Conservation (phyloP, 2,329 filamentous ascomycete species). For the Hypoxylon sp. region DNA sequence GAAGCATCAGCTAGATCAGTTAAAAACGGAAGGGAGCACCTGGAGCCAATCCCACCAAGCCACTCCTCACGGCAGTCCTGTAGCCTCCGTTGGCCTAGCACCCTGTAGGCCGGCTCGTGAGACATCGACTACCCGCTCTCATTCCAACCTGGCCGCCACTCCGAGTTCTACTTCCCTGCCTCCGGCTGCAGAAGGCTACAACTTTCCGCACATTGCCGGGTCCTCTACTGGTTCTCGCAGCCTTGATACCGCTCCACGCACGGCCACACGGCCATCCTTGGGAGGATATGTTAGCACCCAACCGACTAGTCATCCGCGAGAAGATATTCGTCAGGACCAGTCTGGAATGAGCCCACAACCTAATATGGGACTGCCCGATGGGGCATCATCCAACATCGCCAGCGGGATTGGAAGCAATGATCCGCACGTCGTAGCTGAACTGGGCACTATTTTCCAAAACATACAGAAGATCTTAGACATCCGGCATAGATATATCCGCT, state of each 20-base stretch:
- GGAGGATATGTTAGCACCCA: slow-evolving; percentile 40
- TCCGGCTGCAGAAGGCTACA: slow-evolving; percentile 50
- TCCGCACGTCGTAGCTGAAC: slow-evolving; percentile 83
- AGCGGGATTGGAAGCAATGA: slow-evolving; percentile 78
- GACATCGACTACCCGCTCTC: slow-evolving; percentile 41
- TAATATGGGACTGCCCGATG: slow-evolving; percentile 63
- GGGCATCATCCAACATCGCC: slow-evolving; percentile 71
- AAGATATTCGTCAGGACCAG: slow-evolving; percentile 32
- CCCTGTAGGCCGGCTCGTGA: slow-evolving; percentile 25
- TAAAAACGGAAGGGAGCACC: slow-evolving; percentile 53
- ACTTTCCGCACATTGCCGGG: slow-evolving; percentile 49
- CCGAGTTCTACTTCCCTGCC: slow-evolving; percentile 48
- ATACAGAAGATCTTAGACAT: slow-evolving; percentile 91
- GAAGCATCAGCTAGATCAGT: slow-evolving; percentile 77
- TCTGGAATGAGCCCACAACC: slow-evolving; percentile 39
- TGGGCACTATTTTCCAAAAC: slow-evolving; percentile 88
- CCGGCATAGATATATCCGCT: slow-evolving; percentile 86
- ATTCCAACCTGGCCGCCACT: slow-evolving; percentile 44
- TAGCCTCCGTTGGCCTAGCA: slow-evolving; percentile 36
- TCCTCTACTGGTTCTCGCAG: slow-evolving; percentile 39
- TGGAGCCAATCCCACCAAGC: slow-evolving; percentile 56
- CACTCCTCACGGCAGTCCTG: slow-evolving; percentile 62
- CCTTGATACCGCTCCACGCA: slow-evolving; percentile 48
- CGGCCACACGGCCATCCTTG: slow-evolving; percentile 51
- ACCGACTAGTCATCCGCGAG: slow-evolving; percentile 31